Evolutionary conservation across 2,329 filamentous ascomycete species (phyloP), one percentile per base, ranked within the genome.

Genomic region (Colletotrichum costaricense): DNA sequence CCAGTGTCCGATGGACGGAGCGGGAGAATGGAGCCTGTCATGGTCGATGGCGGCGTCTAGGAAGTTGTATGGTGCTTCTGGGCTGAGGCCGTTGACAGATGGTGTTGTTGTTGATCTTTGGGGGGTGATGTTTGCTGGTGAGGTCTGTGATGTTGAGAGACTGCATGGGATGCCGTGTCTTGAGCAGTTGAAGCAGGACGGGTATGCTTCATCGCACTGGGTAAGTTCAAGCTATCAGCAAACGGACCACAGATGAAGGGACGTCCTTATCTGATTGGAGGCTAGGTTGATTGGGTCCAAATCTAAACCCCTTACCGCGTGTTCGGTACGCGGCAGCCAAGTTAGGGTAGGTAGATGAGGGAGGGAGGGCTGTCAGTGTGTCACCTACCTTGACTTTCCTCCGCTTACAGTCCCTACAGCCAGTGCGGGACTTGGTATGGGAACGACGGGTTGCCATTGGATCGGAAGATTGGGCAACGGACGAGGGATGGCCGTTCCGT

Each of bases 341-440:
- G 2, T 26, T 6, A 30, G 26, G 2, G 35, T 11, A 30, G 28
- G 30, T 8, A 2, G 28, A 22, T 2, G 35, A 28, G 57, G 46
- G 5, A 26, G n/a, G 12, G 8, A 28, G 38, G 19, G 42, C 42
- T n/a, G 42, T 46, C 19, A 19, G 42, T 8, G 16, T 46, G 19
- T 33, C 33, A 69, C 78, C 54, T 74, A 81, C 80, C 76, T 81
- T 81, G 30, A 81, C 79, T 68, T 81, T 81, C 46, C 80, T 78
- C 8, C 78, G 76, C 74, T 81, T 81, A 73, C 80, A 81, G 72
- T 80, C 78, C 54, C 67, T 67, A 70, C 80, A 81, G 55, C 80
- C 80, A 14, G 75, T 81, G 12, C 80, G 78, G 68, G 80, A 81
- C 72, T 81, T 81, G 58, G 79, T 85, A 7, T 81, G 80, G 33